phyloP scores from a whole-genome alignment of 177 flowering plant genomes.

The Telopea speciosissima region DNA sequence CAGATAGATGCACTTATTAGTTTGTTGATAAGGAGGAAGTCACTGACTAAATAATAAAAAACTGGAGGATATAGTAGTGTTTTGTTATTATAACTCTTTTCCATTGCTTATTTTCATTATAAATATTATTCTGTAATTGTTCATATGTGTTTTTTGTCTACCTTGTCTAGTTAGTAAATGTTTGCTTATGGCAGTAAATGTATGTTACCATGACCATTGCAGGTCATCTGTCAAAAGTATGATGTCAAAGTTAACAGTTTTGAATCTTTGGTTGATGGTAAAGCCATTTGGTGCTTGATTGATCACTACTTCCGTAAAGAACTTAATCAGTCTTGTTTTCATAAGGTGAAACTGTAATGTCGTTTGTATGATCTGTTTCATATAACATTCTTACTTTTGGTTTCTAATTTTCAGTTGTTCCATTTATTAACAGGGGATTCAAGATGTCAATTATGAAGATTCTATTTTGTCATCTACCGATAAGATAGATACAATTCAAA shows the following conservation, averaged over 20 bases:
- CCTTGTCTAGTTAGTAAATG: neutral
- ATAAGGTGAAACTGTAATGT: slow-evolving; percentile 34
- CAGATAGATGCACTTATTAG: too few relatives aligned
- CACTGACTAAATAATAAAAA: too few relatives aligned
- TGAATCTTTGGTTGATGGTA: slow-evolving; percentile 77
- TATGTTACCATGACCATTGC: slow-evolving; percentile 12
- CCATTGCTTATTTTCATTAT: too few relatives aligned
- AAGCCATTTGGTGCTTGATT: slow-evolving; percentile 88
- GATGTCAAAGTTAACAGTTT: slow-evolving; percentile 40
- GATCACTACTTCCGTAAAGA: slow-evolving; percentile 75
- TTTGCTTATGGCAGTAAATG: neutral
- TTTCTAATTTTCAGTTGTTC: slow-evolving; percentile 7
- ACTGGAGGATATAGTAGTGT: too few relatives aligned
- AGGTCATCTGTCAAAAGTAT: slow-evolving; percentile 67
- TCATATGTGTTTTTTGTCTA: too few relatives aligned
- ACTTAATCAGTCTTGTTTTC: slow-evolving; percentile 37
- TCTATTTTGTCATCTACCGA: slow-evolving; percentile 47
- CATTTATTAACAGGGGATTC: slow-evolving; percentile 34
- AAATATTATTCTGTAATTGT: too few relatives aligned
- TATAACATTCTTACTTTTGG: neutral
- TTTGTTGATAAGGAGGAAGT: too few relatives aligned
- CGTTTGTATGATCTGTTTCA: neutral
- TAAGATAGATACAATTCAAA: slow-evolving; percentile 57
- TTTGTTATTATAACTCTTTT: too few relatives aligned
- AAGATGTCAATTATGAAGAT: slow-evolving; percentile 28